Conservation (phyloP, 2,329 filamentous ascomycete species). For the Triangularia setosa region DNA sequence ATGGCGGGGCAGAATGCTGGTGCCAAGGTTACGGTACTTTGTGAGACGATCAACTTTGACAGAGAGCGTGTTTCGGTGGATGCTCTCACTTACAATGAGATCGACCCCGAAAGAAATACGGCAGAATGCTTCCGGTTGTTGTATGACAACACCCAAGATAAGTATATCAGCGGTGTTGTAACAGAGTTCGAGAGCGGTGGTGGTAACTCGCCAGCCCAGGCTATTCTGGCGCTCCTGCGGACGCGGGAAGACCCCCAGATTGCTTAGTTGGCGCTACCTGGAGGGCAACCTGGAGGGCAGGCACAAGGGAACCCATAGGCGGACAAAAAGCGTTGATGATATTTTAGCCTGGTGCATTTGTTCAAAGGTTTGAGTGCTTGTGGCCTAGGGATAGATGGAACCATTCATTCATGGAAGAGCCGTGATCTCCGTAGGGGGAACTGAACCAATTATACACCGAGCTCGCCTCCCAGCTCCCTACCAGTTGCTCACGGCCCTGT, state of each 20-base stretch:
- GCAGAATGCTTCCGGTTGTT: constrained; percentile 60
- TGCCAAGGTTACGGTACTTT: constrained; percentile 81
- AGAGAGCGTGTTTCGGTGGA: constrained; percentile 80
- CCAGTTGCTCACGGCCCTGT: not conserved
- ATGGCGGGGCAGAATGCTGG: constrained; percentile 73
- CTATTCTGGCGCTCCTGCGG: constrained; percentile 64
- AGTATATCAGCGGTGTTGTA: constrained; percentile 82
- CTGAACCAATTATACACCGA: not conserved
- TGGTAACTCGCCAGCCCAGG: constrained; percentile 79
- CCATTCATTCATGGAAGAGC: not conserved
- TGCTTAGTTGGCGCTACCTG: constrained; percentile 29
- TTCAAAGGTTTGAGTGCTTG: not conserved
- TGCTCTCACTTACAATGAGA: constrained; percentile 91
- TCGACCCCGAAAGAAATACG: constrained; percentile 68
- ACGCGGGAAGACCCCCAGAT: constrained; percentile 53
- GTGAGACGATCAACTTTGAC: constrained; percentile 94
- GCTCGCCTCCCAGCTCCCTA: not conserved
- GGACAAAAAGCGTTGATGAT: not conserved
- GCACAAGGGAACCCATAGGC: not conserved
- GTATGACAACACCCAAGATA: constrained; percentile 87
- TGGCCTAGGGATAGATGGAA: not conserved
- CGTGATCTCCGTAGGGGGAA: not conserved
- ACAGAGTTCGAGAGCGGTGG: constrained; percentile 93
- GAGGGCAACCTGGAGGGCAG: not conserved
- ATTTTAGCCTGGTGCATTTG: not conserved